Base-by-base conservation (phyloP, 2,329 filamentous ascomycete genomes). In the Fusarium sp. region DNA sequence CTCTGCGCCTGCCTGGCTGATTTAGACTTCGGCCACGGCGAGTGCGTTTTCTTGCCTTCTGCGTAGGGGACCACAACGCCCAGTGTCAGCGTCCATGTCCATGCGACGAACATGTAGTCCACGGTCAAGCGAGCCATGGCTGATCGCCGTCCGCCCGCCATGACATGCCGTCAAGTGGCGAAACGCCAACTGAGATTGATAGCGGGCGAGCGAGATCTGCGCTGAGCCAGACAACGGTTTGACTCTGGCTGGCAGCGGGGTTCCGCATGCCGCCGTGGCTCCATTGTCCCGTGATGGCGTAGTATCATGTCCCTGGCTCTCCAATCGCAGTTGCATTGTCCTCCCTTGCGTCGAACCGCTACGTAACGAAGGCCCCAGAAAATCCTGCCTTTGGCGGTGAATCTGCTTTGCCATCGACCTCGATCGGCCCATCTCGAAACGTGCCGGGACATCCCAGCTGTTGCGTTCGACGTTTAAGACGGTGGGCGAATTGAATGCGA, bases 311-410 rank as follows among this genome's bases (percentile, higher is more conserved):
- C 36, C 56, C 33, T 50, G 33, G 58, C 40, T 34, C 44, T 46
- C 42, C 42, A 46, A 53, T 34, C 51, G 40, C 60, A 44, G 68
- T 65, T 38, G 54, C 67, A 70, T 59, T 63, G 33, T 51, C 63
- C 55, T 73, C 67, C 65, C 69, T 74, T 73, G 65, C 71, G 50
- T 73, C 46, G 64, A 64, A 61, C 53, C 63, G 59, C 68, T 69
- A 53, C 71, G 61, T 40, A 58, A 58, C 53, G 59, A 61, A 61
- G 49, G 64, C 65, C 64, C 53, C 59, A 51, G 57, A 58, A 33
- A 63, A 63, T 60, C 53, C 62, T 60, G 46, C 44, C 34, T 65
- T 58, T 71, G 70, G 71, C 73, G 73, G 73, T 74, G 73, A 73
- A 75, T 72, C 58, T 74, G 56, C 65, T 42, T 46, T 44, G 34